Evolutionary conservation across 768 basidiomycete species (phyloP), one percentile per base, ranked within the genome.

Genomic region (Tricholoma furcatifolium): DNA sequence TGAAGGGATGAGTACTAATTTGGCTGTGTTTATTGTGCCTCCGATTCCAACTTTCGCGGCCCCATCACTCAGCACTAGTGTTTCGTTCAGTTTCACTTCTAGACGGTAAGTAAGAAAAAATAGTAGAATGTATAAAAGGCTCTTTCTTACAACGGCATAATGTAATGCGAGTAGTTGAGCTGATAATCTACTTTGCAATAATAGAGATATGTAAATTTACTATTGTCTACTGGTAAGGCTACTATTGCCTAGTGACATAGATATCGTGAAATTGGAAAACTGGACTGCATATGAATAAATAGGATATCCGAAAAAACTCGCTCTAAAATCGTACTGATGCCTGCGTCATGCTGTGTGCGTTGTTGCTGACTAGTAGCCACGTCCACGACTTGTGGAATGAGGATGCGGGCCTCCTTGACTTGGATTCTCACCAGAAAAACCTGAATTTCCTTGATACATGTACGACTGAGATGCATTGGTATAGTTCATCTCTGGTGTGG

Each of bases 21-120:
- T 58, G 56, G 43, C 21, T 23, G 24, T 60, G 36, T 58, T 60
- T 55, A 44, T 47, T 52, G 23, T 6, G 7, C 23, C 17, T 32
- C 8, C 38, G 20, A 31, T 36, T 10, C 36, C 8, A 20, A 24
- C 12, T 9, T 21, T 12, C n/a, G n/a, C n/a, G n/a, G n/a, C n/a
- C 20, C 41, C 41, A 43, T 43, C 12, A 21, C 23, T 17, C 17
- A 18, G 40, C 4, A 18, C 40, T 12, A 43, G 5, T 21, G 23
- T 43, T 6, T 24, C 41, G 12, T 20, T 21, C 23, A 27, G 27
- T 3, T 27, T 27, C 27, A 27, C 27, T 7, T 27, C 27, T 4
- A 27, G 3, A 7, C 3, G 27, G 27, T 27, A 27, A n/a, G n/a
- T n/a, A n/a, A n/a, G 27, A 27, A 27, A 27, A 27, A 27, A 4